phyloP scores from a whole-genome alignment of 1,284 basidiomycete genomes.

The Vanrija sp. region DNA sequence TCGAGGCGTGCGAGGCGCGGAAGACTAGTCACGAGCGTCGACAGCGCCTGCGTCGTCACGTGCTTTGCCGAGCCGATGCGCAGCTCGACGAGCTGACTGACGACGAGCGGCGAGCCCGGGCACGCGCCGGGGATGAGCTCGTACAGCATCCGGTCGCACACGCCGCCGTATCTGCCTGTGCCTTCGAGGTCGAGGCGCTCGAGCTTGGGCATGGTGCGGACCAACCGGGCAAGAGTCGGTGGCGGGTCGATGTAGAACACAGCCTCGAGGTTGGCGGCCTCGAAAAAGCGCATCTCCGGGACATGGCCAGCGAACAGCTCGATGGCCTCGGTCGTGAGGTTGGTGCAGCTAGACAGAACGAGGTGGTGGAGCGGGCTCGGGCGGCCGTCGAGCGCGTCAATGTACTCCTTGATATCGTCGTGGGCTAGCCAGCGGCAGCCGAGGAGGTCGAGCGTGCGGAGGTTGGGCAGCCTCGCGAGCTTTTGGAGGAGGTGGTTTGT shows the following conservation, averaged over 20 bases:
- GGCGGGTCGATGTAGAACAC: constrained; percentile 25
- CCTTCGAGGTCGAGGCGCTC: constrained; percentile 79
- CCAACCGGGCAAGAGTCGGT: constrained; percentile 9
- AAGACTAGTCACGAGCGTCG: constrained; percentile 63
- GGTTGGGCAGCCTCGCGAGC: constrained; percentile 62
- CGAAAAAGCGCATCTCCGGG: constrained; percentile 72
- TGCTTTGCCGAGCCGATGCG: constrained; percentile 64
- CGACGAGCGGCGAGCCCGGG: not conserved
- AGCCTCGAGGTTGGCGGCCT: constrained; percentile 65
- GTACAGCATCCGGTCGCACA: constrained; percentile 67
- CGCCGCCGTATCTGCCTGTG: constrained; percentile 55
- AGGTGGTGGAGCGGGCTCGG: constrained; percentile 65
- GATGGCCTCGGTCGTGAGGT: constrained; percentile 70
- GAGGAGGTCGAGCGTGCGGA: constrained; percentile 79
- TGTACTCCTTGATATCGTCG: constrained; percentile 45
- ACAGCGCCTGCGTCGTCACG: constrained; percentile 62
- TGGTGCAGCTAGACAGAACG: constrained; percentile 66
- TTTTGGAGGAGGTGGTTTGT: constrained; percentile 56
- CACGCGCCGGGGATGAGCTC: constrained; percentile 18
- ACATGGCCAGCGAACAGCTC: constrained; percentile 66
- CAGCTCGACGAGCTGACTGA: constrained; percentile 61
- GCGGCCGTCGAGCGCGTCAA: constrained; percentile 39
- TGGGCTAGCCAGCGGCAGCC: constrained; percentile 50
- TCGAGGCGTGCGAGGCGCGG: constrained; percentile 63
- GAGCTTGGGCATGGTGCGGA: constrained; percentile 58